A percentile compares a stretch with the other conserved stretches of the same genome.
These are phyloP conservation scores for Pythium oligandrum DNA, from an alignment of 352 stramenopile species.

Conservation along the genomic window DNA sequence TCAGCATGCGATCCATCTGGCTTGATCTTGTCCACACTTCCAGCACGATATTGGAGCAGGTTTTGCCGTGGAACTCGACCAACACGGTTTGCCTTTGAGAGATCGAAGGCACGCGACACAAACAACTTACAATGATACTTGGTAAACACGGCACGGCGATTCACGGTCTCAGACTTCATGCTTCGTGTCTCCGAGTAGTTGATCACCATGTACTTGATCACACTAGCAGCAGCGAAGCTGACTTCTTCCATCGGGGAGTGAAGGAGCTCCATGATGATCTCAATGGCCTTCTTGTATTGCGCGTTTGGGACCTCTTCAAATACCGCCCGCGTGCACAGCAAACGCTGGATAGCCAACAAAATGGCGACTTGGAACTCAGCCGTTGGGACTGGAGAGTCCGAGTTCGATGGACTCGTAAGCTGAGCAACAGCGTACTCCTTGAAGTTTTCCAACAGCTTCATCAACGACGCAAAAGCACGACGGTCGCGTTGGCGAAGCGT, in stretches of 20 bases:
- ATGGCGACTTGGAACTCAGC: slow-evolving; percentile 82
- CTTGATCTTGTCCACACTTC: slow-evolving; percentile 20
- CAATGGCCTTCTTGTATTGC: slow-evolving; percentile 83
- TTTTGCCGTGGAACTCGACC: slow-evolving; percentile 29
- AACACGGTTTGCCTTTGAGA: slow-evolving; percentile 72
- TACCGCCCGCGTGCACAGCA: slow-evolving; percentile 75
- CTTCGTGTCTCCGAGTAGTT: slow-evolving; percentile 87
- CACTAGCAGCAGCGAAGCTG: slow-evolving; percentile 72
- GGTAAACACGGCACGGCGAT: slow-evolving; percentile 78
- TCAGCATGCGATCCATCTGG: slow-evolving; percentile 44
- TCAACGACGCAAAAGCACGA: slow-evolving; percentile 67
- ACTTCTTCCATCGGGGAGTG: slow-evolving; percentile 85
- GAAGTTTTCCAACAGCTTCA: slow-evolving; percentile 83
- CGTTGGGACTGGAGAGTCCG: slow-evolving; percentile 73
- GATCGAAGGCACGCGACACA: slow-evolving; percentile 75
- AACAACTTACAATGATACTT: slow-evolving; percentile 83
- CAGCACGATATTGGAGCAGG: slow-evolving; percentile 17
- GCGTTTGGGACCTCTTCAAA: slow-evolving; percentile 85
- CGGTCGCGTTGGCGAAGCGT: slow-evolving; percentile 65
- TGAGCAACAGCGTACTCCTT: slow-evolving; percentile 83
- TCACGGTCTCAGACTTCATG: slow-evolving; percentile 81
- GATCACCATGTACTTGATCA: slow-evolving; percentile 88
- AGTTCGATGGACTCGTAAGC: slow-evolving; percentile 75
- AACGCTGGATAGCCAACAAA: slow-evolving; percentile 68
- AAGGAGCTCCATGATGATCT: slow-evolving; percentile 84